Evolutionary conservation across 495 filamentous ascomycete genomes (phyloP).

Genomic region (Penicillium steckii): DNA sequence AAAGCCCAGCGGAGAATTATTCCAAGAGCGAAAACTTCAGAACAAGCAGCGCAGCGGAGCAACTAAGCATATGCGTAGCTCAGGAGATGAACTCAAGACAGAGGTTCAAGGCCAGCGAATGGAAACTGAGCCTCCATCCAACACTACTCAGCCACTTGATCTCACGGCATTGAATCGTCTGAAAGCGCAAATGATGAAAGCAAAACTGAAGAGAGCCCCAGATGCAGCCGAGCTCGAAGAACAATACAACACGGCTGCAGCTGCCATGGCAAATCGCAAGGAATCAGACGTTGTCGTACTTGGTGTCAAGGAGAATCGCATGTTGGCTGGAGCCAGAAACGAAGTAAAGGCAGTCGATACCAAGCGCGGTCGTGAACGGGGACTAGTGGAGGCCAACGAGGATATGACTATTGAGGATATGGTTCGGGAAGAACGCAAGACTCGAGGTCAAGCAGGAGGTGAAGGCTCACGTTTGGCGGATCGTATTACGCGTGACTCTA

Average conservation of each 20-base stretch:
- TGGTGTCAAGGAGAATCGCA: conserved; percentile 82
- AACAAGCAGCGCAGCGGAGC: conserved; percentile 39
- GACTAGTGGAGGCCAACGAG: conserved; percentile 82
- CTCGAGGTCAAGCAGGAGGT: conserved; percentile 72
- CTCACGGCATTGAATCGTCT: conserved; percentile 82
- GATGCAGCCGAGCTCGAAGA: conserved; percentile 77
- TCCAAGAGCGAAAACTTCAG: conserved; percentile 66
- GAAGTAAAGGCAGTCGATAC: conserved; percentile 75
- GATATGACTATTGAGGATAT: conserved; percentile 97
- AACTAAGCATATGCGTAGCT: conserved; percentile 29
- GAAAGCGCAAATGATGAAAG: conserved; percentile 91
- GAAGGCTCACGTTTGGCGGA: conserved; percentile 83
- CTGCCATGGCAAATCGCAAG: conserved; percentile 55
- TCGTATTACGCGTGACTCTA: conserved; percentile 85
- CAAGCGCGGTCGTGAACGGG: conserved; percentile 76
- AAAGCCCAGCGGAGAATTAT: conserved; percentile 86
- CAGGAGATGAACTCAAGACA: conserved; percentile 45
- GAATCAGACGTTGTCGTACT: conserved; percentile 73
- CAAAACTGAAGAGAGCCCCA: conserved; percentile 73
- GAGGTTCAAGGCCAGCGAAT: conserved; percentile 41
- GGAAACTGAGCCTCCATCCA: conserved; percentile 37
- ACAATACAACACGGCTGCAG: conserved; percentile 74
- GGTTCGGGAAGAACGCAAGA: conserved; percentile 88
- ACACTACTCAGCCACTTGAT: conserved; percentile 55
- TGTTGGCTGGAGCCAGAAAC: conserved; percentile 70